A percentile compares a stretch with the other conserved stretches of the same genome.
phyloP scores from a whole-genome alignment of 1,139 yeast genomes.

The Zhuliangozyma blackwelliae region DNA sequence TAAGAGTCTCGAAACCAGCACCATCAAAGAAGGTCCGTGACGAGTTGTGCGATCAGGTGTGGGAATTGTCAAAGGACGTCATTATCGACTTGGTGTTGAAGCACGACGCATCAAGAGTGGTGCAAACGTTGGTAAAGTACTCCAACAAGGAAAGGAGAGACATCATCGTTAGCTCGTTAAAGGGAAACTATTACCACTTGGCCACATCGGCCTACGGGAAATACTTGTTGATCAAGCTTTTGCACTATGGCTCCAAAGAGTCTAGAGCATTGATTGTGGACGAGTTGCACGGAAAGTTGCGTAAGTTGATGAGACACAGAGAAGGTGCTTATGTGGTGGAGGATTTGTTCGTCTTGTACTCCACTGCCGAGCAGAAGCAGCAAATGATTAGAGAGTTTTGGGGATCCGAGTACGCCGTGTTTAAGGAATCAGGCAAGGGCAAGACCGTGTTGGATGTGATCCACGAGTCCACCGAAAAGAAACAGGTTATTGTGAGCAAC shows the following conservation, averaged over 20 bases:
- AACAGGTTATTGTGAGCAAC: conserved; percentile 70
- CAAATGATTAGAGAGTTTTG: conserved; percentile 95
- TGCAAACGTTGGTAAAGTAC: conserved; percentile 87
- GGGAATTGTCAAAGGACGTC: conserved; percentile 76
- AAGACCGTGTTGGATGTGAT: conserved; percentile 64
- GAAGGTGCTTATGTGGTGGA: conserved; percentile 99
- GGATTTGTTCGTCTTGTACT: conserved; percentile 82
- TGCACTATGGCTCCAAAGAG: conserved; percentile 87
- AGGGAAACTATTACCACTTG: conserved; percentile 73
- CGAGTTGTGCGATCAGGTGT: conserved; percentile 75
- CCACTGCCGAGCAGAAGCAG: conserved; percentile 76
- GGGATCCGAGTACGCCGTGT: conserved; percentile 95
- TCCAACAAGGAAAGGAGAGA: conserved; percentile 78
- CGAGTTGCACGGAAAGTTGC: conserved; percentile 84
- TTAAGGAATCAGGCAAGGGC: conserved; percentile 69
- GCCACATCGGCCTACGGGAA: conserved; percentile 95
- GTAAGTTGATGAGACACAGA: conserved; percentile 92
- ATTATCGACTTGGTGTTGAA: conserved; percentile 83
- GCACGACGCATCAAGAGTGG: conserved; percentile 96
- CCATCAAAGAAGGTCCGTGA: conserved; percentile 75
- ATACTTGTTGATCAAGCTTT: conserved; percentile 78
- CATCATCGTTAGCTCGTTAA: conserved; percentile 61
- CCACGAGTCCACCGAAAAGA: conserved; percentile 74
- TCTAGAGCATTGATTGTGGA: conserved; percentile 70
- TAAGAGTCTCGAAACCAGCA: conserved; percentile 82